Evolutionary conservation across 164 flowering plant genomes (phyloP).

Genomic region (Piper betle): DNA sequence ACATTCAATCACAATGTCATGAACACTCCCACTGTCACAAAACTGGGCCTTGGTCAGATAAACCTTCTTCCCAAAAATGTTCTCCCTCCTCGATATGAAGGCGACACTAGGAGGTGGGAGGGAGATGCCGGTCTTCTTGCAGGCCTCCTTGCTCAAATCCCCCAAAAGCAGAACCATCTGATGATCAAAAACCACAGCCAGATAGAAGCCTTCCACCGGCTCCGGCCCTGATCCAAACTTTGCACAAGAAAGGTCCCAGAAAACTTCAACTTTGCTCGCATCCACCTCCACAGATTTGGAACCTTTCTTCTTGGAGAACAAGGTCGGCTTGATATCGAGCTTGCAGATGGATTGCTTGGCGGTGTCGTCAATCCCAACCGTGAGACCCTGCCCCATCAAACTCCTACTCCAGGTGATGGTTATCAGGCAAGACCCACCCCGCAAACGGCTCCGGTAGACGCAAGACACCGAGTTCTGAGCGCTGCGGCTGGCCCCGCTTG

Average conservation of each 20-base stretch:
- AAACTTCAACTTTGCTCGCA: constrained; percentile 18
- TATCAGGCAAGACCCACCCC: constrained; percentile 20
- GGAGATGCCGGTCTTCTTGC: constrained; percentile 17
- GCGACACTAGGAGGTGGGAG: constrained; percentile 12
- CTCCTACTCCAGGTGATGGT: constrained; percentile 32
- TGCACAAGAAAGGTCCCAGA: constrained; percentile 34
- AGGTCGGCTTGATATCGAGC: constrained; percentile 31
- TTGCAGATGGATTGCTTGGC: constrained; percentile 23
- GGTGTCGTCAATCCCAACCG: constrained; percentile 22
- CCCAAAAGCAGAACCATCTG: constrained; percentile 30
- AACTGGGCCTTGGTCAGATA: constrained; percentile 27
- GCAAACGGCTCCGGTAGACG: constrained; percentile 19
- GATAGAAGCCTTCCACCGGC: constrained; percentile 28
- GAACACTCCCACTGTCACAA: constrained; percentile 24
- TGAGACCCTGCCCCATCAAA: constrained; percentile 31
- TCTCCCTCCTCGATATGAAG: constrained; percentile 30
- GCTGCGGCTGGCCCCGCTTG: constrained; percentile 15
- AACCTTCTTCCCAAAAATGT: constrained; percentile 29
- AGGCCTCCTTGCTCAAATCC: constrained; percentile 26
- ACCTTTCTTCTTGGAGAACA: constrained; percentile 36
- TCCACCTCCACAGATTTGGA: constrained; percentile 15
- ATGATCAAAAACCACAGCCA: constrained; percentile 19
- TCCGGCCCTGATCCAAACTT: constrained; percentile 32
- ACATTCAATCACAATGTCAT: constrained; percentile 26
- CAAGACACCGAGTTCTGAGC: constrained; percentile 35